A percentile compares a stretch with the other conserved stretches of the same genome.
Conservation (phyloP, 768 basidiomycete species). For the Trametes coccinea region DNA sequence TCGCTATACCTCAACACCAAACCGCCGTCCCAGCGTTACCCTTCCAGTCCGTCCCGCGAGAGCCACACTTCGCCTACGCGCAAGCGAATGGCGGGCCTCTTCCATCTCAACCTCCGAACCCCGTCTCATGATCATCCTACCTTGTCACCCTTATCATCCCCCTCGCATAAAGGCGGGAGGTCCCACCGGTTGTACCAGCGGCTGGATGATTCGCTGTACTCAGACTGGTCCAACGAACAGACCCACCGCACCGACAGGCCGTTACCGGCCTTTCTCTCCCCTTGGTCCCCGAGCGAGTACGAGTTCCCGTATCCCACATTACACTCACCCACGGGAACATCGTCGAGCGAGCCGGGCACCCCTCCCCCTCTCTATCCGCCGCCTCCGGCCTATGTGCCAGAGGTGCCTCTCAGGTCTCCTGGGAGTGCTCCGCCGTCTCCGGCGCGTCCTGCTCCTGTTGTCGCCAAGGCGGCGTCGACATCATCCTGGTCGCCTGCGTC, state of each 20-base stretch:
- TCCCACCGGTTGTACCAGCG: conserved; percentile 12
- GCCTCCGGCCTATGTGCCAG: conserved; percentile 27
- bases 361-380: conserved; percentile 26
- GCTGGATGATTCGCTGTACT: conserved; percentile 17
- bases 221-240: conserved; percentile 9
- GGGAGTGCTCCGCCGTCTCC: conserved; percentile 7
- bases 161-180: neutral
- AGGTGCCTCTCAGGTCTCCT: conserved; percentile 22
- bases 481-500: neutral
- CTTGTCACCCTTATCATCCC: too few species aligned
- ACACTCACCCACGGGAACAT: conserved; percentile 8
- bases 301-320: conserved; percentile 18
- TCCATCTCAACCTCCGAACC: conserved; percentile 8
- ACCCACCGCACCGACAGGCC: conserved; percentile 14
- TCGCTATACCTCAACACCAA: conserved; percentile 13
- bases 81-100: conserved; percentile 25
- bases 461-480: neutral
- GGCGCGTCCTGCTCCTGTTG: neutral
- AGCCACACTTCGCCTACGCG: neutral
- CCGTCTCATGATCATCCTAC: conserved; percentile 7
- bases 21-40: conserved; percentile 6
- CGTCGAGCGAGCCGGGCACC: conserved; percentile 7
- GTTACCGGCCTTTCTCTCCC: conserved; percentile 25
- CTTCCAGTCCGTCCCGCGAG: neutral
- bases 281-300: conserved; percentile 29